Percentiles rank a stretch among this genome's conserved stretches.
Conservation (phyloP, 306 rosid species). For the Cicer cuneatum region DNA sequence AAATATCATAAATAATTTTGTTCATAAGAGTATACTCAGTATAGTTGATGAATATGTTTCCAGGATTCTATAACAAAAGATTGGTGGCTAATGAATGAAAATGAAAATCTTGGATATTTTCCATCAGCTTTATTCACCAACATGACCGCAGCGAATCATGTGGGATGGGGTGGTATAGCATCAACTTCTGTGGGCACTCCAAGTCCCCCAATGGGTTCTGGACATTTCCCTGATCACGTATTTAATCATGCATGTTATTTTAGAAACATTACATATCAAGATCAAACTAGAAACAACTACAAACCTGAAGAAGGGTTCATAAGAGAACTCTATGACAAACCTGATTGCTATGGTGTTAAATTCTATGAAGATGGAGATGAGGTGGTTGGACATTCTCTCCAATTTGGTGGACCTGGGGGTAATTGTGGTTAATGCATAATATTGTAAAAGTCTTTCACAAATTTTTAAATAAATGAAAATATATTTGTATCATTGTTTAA, state of each 20-base stretch:
- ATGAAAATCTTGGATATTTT: conserved; percentile 3
- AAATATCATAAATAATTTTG: no score
- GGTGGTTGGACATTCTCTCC: neutral
- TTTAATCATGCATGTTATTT: conserved; percentile 6
- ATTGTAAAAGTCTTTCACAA: no score
- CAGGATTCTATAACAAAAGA: neutral
- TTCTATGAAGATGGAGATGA: neutral
- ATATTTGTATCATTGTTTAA: no score
- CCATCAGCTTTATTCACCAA: conserved; percentile 5
- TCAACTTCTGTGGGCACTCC: neutral
- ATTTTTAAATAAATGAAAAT: no score
- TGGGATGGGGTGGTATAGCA: conserved; percentile 34
- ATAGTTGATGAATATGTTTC: no score
- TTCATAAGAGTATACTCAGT: no score
- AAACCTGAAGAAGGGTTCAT: neutral
- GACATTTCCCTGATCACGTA: neutral
- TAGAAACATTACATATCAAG: neutral
- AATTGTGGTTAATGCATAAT: no score
- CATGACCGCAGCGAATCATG: neutral
- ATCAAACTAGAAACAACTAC: neutral
- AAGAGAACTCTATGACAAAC: no score
- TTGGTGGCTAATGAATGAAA: neutral
- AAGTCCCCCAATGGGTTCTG: conserved; percentile 37
- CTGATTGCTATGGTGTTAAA: neutral
- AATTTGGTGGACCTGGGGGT: neutral